phyloP scores from a whole-genome alignment of 1,284 basidiomycete species.

The Vanrija sp. region DNA sequence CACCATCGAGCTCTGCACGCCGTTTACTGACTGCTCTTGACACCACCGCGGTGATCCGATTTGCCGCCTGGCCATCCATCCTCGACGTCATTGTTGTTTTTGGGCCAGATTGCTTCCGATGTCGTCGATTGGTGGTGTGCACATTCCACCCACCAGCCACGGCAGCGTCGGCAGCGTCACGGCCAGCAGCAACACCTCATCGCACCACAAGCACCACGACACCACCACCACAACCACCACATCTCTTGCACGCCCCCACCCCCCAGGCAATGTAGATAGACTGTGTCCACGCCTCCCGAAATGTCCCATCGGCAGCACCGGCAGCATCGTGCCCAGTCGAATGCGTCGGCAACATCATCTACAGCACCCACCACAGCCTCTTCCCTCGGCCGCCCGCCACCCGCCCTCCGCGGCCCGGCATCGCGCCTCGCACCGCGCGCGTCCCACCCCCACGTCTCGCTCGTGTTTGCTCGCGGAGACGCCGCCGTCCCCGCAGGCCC shows the following conservation, averaged over 20 bases:
- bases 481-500: slow-evolving; percentile 3
- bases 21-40: no score
- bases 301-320: background rate
- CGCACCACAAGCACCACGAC: background rate
- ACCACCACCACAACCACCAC: background rate
- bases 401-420: slow-evolving; percentile 11
- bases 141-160: no score
- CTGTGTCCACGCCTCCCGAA: background rate
- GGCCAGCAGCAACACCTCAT: background rate
- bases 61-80: no score
- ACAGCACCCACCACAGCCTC: background rate
- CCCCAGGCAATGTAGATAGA: background rate
- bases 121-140: background rate
- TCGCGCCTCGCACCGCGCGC: slow-evolving; percentile 17
- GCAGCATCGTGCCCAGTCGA: slow-evolving; percentile 1
- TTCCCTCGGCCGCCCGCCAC: slow-evolving; percentile 8
- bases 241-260: background rate
- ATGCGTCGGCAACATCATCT: slow-evolving; percentile 1
- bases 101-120: no score
- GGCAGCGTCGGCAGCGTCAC: no score
- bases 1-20: no score
- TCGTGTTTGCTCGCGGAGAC: slow-evolving; percentile 35
- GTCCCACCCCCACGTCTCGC: slow-evolving; percentile 28
- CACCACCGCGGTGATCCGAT: no score
- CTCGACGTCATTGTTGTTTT: no score